Base-by-base conservation (phyloP, 2,329 filamentous ascomycete species). In the Scytalidium sp. region DNA sequence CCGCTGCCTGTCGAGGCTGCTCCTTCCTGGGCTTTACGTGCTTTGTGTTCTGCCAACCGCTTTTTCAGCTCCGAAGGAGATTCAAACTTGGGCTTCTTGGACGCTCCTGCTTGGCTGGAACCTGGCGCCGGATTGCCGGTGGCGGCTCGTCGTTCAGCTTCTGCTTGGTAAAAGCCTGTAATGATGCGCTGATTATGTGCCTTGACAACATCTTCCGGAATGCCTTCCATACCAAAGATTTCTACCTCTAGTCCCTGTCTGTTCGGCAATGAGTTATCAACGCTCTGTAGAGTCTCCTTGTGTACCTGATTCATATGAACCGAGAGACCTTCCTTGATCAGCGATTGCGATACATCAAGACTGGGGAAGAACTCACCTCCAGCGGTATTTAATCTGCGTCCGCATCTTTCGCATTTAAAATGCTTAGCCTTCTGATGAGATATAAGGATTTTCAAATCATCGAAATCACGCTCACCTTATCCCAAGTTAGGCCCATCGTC, bases 361-460 rank as follows among this genome's bases (percentile, higher is more conserved):
- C 13, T n/a, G 17, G 5, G 13, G 13, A 36, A 15, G 40, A 19
- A 67, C 81, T 64, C 70, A 95, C 91, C 94, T 80, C 94, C 94
- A 40, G 92, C 92, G 1, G 94, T 99, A 67, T 96, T 97, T 49
- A 99, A 73, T 59, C 92, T 81, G 57, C 94, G 84, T 47, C 85
- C 85, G 68, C 94, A 99, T 73, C 87, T 78, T 61, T 96, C 90
- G 73, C 94, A 99, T 71, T 96, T 97, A 79, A 96, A 97, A 70
- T 99, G 94, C 72, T 97, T 97, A n/a, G 93, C 92, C 69, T 97
- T 97, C 66, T 97, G 94, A 70, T 99, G 94, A 50, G 89, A 92
- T 60, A 96, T 95, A 56, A 99, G 84, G 60, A 97, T 91, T 76
- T 96, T 97, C 43, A 96, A 71, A 69, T 99, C 94, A 69, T 97